These are phyloP conservation scores for Posidonia australis DNA, from an alignment of 106 monocot species.

Conservation along the genomic window DNA sequence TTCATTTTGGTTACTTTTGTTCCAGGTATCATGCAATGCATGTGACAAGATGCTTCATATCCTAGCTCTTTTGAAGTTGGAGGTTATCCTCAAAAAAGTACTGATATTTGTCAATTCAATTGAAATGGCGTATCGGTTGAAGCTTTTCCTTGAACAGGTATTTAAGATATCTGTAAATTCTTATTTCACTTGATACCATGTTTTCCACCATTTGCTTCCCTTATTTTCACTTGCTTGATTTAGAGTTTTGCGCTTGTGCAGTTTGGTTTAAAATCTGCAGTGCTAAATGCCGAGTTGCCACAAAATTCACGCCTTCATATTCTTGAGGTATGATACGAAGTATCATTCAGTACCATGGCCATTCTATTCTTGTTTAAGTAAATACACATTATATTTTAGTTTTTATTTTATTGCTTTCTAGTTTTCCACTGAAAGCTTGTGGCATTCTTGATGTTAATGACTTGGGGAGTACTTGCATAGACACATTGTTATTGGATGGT, in stretches of 20 bases:
- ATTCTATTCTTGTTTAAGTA: neutral
- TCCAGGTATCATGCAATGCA: constrained; percentile 65
- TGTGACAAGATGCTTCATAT: constrained; percentile 73
- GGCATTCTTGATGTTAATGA: too few relatives aligned
- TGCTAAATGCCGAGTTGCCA: constrained; percentile 91
- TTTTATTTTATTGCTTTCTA: too few relatives aligned
- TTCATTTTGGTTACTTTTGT: neutral
- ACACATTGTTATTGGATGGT: too few relatives aligned
- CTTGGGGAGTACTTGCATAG: too few relatives aligned
- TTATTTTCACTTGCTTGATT: constrained; percentile 4
- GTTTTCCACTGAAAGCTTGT: too few relatives aligned
- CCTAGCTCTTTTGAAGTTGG: constrained; percentile 62
- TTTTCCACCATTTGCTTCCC: neutral
- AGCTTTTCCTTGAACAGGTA: constrained; percentile 71
- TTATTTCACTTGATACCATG: neutral
- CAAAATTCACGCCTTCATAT: constrained; percentile 91
- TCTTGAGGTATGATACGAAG: constrained; percentile 44
- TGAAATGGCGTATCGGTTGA: constrained; percentile 68
- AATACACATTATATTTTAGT: too few relatives aligned
- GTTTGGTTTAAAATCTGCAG: constrained; percentile 84
- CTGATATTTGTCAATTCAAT: constrained; percentile 92
- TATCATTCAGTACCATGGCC: neutral
- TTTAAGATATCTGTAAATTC: neutral
- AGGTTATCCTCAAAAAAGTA: constrained; percentile 77
- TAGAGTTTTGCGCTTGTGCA: constrained; percentile 20